A percentile compares a stretch with the other conserved stretches of the same genome.
phyloP scores from a whole-genome alignment of 495 filamentous ascomycete genomes.

The Tricharina praecox region DNA sequence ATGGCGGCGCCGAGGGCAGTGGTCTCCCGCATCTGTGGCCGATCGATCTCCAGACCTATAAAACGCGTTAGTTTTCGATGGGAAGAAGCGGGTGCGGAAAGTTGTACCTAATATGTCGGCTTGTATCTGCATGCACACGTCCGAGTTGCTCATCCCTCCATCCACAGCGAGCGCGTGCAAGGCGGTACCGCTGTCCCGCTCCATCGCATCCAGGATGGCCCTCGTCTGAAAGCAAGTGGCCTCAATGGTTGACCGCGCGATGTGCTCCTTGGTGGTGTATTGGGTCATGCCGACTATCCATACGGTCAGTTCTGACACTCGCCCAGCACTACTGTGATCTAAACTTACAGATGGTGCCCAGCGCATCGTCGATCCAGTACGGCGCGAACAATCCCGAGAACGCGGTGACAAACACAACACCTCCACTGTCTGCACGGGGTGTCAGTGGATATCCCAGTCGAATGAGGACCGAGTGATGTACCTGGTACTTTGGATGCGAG shows the following conservation, averaged over 20 bases:
- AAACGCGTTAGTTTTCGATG: neutral
- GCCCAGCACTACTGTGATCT: neutral
- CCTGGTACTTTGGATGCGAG: slow-evolving; percentile 46
- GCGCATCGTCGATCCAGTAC: slow-evolving; percentile 96
- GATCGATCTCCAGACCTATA: slow-evolving; percentile 55
- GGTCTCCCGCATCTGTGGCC: slow-evolving; percentile 84
- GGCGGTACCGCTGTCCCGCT: slow-evolving; percentile 66
- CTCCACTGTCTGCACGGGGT: slow-evolving; percentile 51
- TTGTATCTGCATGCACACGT: slow-evolving; percentile 92
- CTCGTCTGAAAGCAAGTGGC: slow-evolving; percentile 92
- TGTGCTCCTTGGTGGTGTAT: slow-evolving; percentile 75
- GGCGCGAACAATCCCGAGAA: slow-evolving; percentile 93
- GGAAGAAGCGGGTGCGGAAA: no score
- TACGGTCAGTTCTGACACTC: neutral
- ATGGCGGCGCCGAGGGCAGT: slow-evolving; percentile 89
- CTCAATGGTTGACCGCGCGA: slow-evolving; percentile 85
- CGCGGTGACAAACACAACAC: slow-evolving; percentile 85
- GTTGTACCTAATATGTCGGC: slow-evolving; percentile 57
- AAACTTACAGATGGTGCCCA: slow-evolving; percentile 67
- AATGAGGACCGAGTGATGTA: neutral
- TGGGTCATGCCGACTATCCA: slow-evolving; percentile 66
- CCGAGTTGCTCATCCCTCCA: slow-evolving; percentile 85
- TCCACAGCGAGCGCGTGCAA: slow-evolving; percentile 70
- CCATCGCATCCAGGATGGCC: slow-evolving; percentile 90
- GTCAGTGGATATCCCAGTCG: neutral